phyloP scores from a whole-genome alignment of 805 yeast genomes.

The Wickerhamiella nectarea region DNA sequence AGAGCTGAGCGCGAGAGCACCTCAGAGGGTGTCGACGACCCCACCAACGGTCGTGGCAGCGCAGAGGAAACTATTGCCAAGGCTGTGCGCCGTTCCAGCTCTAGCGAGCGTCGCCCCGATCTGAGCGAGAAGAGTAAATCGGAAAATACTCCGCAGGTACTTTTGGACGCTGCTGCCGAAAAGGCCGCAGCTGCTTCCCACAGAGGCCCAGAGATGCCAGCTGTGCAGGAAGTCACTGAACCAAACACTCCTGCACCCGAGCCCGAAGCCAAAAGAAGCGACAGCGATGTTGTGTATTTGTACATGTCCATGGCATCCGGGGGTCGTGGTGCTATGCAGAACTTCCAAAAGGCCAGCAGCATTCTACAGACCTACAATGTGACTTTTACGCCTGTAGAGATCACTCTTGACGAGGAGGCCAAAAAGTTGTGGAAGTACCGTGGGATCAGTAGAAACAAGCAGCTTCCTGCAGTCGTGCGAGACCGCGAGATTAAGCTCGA shows the following conservation, averaged over 20 bases:
- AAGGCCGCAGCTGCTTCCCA: not conserved
- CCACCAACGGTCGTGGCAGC: not conserved
- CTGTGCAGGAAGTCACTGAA: not conserved
- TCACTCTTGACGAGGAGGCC: conserved; percentile 76
- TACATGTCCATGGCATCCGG: conserved; percentile 82
- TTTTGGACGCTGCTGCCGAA: not conserved
- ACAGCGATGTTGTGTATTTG: conserved; percentile 36
- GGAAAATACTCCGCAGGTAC: not conserved
- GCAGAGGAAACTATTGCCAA: not conserved
- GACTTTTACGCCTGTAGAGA: conserved; percentile 51
- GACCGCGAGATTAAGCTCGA: conserved; percentile 72
- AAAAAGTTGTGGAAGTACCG: conserved; percentile 66
- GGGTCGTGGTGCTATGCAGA: conserved; percentile 49
- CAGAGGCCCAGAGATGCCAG: not conserved
- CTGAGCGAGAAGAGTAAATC: not conserved
- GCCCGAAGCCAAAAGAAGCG: not conserved
- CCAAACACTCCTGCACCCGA: not conserved
- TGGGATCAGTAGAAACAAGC: conserved; percentile 40
- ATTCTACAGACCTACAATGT: conserved; percentile 62
- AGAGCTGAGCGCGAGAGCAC: conserved; percentile 6
- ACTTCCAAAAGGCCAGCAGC: conserved; percentile 59
- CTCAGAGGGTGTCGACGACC: not conserved
- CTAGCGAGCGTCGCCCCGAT: too few relatives aligned
- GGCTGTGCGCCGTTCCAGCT: conserved; percentile 3
- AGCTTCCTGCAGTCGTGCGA: conserved; percentile 70